Evolutionary conservation across 768 basidiomycete genomes (phyloP).

Genomic region (Hortiboletus flavorubellus): DNA sequence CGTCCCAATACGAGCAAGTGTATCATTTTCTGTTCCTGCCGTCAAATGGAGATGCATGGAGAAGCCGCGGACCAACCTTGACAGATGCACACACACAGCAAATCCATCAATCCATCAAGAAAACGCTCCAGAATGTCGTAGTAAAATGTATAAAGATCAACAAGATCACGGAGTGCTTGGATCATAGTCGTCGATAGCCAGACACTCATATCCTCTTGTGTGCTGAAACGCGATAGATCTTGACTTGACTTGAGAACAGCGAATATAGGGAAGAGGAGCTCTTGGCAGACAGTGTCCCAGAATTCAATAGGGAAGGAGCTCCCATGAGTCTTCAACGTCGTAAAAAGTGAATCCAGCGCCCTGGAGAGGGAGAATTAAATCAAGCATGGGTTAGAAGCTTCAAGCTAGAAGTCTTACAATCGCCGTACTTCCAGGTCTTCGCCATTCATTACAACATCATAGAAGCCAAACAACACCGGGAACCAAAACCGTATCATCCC

Average conservation of each 20-base stretch:
- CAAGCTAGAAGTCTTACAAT: slow-evolving; percentile 57
- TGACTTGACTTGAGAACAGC: slow-evolving; percentile 91
- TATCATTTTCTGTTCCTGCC: slow-evolving; percentile 80
- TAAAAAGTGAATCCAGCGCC: slow-evolving; percentile 94
- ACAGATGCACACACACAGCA: slow-evolving; percentile 95
- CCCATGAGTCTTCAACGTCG: slow-evolving; percentile 89
- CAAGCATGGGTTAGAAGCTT: neutral
- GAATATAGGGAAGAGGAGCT: slow-evolving; percentile 97
- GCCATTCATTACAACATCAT: slow-evolving; percentile 99
- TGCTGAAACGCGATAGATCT: slow-evolving; percentile 89
- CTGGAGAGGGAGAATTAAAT: slow-evolving; percentile 39
- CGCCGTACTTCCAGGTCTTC: slow-evolving; percentile 97
- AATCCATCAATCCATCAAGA: slow-evolving; percentile 89
- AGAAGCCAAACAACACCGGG: slow-evolving; percentile 95
- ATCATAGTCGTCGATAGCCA: slow-evolving; percentile 99
- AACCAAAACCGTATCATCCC: slow-evolving; percentile 97
- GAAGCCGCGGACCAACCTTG: slow-evolving; percentile 65
- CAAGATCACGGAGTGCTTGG: slow-evolving; percentile 90
- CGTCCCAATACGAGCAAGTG: slow-evolving; percentile 94
- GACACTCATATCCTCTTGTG: slow-evolving; percentile 98
- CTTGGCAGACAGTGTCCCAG: slow-evolving; percentile 97
- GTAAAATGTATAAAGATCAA: slow-evolving; percentile 94
- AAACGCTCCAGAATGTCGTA: slow-evolving; percentile 88
- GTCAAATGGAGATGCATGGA: slow-evolving; percentile 2
- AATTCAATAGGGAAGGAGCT: slow-evolving; percentile 83